phyloP scores from a whole-genome alignment of 805 yeast species.

The Tetrapisispora nanseiensis region DNA sequence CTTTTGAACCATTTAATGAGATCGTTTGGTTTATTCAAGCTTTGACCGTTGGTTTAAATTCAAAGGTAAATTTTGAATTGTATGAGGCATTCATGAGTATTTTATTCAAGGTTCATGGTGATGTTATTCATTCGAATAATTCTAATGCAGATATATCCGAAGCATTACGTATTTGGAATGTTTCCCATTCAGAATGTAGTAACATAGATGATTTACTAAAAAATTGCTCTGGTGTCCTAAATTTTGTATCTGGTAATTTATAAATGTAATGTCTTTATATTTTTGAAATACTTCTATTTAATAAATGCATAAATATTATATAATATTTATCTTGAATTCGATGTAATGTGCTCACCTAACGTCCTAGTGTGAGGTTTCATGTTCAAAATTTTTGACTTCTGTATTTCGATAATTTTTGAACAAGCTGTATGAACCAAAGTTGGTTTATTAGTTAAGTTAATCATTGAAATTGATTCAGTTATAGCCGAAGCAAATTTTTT shows the following conservation, averaged over 20 bases:
- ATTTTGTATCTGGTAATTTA: conserved; percentile 37
- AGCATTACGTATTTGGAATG: conserved; percentile 43
- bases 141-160: conserved; percentile 33
- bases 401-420: conserved; percentile 8
- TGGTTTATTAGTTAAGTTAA: conserved; percentile 9
- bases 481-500: conserved; percentile 26
- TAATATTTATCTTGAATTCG: too few relatives aligned
- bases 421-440: conserved; percentile 22
- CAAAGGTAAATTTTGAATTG: conserved; percentile 61
- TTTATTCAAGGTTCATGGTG: conserved; percentile 73
- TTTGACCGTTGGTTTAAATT: conserved; percentile 44
- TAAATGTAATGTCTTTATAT: not conserved
- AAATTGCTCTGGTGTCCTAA: conserved; percentile 72
- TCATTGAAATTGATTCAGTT: conserved; percentile 16
- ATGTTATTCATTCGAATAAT: conserved; percentile 43
- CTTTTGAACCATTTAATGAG: conserved; percentile 60
- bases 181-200: conserved; percentile 34
- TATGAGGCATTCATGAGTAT: conserved; percentile 72
- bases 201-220: conserved; percentile 59
- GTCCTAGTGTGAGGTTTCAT: not conserved
- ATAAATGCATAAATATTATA: not conserved
- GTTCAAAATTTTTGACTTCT: not conserved
- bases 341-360: not conserved
- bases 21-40: conserved; percentile 58
- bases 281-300: not conserved